Percentiles rank a stretch among this genome's conserved stretches.
Conservation (phyloP, 2,329 filamentous ascomycete genomes). For the Emmonsia crescens region DNA sequence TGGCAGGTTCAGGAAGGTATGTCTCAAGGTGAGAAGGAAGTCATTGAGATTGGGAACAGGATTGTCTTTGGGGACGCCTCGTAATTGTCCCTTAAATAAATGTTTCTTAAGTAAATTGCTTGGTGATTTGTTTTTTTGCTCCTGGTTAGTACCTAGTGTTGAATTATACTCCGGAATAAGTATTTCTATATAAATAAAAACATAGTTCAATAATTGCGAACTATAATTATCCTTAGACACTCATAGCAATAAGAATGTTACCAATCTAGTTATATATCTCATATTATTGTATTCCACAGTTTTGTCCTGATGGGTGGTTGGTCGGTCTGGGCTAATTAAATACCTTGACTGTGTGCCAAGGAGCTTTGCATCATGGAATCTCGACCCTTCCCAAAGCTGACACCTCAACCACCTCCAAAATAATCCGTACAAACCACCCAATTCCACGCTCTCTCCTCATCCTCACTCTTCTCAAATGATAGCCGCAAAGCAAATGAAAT, state of each 20-base stretch:
- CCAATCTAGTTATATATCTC: too few relatives aligned
- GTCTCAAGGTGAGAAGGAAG: constrained; percentile 40
- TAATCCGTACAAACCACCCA: neutral
- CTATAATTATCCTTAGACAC: neutral
- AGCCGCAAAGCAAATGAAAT: constrained; percentile 19
- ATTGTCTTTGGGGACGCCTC: constrained; percentile 34
- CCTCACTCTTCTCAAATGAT: constrained; percentile 22
- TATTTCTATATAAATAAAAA: neutral
- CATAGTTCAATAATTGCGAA: neutral
- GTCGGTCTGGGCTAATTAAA: too few relatives aligned
- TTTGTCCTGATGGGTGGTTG: neutral
- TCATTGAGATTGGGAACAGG: constrained; percentile 44
- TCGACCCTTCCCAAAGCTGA: neutral
- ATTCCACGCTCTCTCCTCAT: neutral
- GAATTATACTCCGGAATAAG: neutral
- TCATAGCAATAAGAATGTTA: neutral
- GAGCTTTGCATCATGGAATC: constrained; percentile 3
- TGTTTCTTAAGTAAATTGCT: neutral
- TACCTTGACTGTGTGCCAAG: too few relatives aligned
- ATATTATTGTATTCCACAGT: too few relatives aligned
- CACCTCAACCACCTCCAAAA: neutral
- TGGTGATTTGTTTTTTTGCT: neutral
- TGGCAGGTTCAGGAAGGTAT: constrained; percentile 40
- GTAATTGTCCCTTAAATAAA: neutral
- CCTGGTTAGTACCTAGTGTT: neutral